A percentile compares a stretch with the other conserved stretches of the same genome.
These are phyloP conservation scores for Aureoboletus auriporus DNA, from an alignment of 768 basidiomycete species.

Conservation along the genomic window DNA sequence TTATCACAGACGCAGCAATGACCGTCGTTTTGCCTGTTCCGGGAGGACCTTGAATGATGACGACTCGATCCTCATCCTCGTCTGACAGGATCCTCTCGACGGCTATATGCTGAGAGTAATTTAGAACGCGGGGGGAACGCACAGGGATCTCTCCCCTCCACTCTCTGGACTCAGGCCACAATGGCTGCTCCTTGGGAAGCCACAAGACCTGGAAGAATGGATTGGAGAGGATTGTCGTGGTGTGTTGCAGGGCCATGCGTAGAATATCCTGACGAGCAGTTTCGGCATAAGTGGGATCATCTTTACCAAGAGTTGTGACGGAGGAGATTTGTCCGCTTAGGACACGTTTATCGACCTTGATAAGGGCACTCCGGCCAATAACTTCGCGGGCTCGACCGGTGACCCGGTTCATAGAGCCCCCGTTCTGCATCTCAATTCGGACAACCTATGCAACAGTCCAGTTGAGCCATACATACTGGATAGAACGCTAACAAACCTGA, in stretches of 20 bases:
- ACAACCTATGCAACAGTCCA: conserved; percentile 12
- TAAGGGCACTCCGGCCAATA: conserved; percentile 35
- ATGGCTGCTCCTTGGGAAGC: conserved; percentile 15
- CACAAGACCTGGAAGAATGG: conserved; percentile 29
- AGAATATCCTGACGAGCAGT: conserved; percentile 19
- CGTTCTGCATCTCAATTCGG: conserved; percentile 13
- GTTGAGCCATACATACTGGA: too few species aligned
- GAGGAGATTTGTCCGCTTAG: conserved; percentile 15
- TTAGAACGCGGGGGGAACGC: conserved; percentile 10
- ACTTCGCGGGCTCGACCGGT: conserved; percentile 20
- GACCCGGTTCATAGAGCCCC: conserved; percentile 3
- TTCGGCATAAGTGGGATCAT: conserved; percentile 55
- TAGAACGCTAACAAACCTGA: conserved; percentile 32
- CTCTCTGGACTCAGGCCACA: conserved; percentile 12
- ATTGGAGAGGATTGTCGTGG: conserved; percentile 11
- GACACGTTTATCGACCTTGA: conserved; percentile 25
- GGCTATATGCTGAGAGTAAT: conserved; percentile 25
- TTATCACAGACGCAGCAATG: conserved; percentile 35
- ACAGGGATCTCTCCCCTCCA: neutral
- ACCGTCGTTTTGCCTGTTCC: conserved; percentile 45
- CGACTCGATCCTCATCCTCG: conserved; percentile 16
- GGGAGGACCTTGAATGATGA: conserved; percentile 34
- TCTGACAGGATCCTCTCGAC: conserved; percentile 29
- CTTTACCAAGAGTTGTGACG: conserved; percentile 52
- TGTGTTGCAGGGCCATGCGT: conserved; percentile 17